phyloP scores from a whole-genome alignment of 2,329 filamentous ascomycete genomes.

The Dactylellina haptotyla region DNA sequence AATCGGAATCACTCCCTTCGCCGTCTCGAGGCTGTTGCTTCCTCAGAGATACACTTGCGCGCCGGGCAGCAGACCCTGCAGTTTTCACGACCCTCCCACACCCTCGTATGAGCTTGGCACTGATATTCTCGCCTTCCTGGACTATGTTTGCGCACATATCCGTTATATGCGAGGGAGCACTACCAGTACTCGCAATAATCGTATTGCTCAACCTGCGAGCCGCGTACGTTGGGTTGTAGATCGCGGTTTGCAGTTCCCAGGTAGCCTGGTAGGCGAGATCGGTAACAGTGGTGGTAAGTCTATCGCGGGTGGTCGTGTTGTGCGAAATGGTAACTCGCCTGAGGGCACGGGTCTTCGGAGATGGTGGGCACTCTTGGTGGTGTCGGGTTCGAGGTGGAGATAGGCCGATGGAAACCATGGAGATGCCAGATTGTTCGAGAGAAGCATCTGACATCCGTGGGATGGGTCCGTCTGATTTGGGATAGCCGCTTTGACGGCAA shows the following conservation, averaged over 20 bases:
- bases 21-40: slow-evolving; percentile 17
- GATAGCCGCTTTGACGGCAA: too few species aligned
- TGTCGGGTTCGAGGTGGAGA: not conserved
- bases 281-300: slow-evolving; percentile 5
- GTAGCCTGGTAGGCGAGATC: slow-evolving; percentile 31
- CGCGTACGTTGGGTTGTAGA: slow-evolving; percentile 17
- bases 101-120: not conserved
- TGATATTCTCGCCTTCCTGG: not conserved
- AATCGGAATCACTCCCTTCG: not conserved
- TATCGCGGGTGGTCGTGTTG: slow-evolving; percentile 11
- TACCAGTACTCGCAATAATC: not conserved
- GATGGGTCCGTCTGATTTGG: not conserved
- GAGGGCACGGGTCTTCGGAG: not conserved
- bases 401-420: slow-evolving; percentile 20
- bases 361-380: not conserved
- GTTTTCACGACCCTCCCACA: slow-evolving; percentile 3
- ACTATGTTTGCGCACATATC: not conserved
- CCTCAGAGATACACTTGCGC: slow-evolving; percentile 9
- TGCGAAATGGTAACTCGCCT: slow-evolving; percentile 20
- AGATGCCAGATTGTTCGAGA: not conserved
- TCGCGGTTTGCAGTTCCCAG: slow-evolving; percentile 29
- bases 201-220: slow-evolving; percentile 12
- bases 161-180: not conserved
- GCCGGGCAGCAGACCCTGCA: slow-evolving; percentile 1
- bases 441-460: not conserved